phyloP scores from a whole-genome alignment of 495 filamentous ascomycete genomes.

The Diplogelasinospora grovesii region DNA sequence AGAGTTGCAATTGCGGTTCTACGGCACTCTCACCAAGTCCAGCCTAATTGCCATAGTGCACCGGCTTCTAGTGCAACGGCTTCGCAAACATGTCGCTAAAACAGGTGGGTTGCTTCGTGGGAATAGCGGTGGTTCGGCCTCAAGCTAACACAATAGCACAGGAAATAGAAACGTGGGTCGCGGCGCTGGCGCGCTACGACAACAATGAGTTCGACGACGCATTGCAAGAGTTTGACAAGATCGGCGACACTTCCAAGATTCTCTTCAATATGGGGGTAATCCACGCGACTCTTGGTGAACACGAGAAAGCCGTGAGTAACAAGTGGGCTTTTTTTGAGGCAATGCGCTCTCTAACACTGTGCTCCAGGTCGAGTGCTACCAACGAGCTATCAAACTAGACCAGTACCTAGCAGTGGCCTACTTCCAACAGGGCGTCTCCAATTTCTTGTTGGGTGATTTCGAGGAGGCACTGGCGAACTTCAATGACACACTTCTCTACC shows the following conservation, averaged over 20 bases:
- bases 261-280: slow-evolving; percentile 98
- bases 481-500: slow-evolving; percentile 93
- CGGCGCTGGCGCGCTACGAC: slow-evolving; percentile 86
- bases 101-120: too few relatives aligned
- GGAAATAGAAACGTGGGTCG: slow-evolving; percentile 99
- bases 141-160: slow-evolving; percentile 30
- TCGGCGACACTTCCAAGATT: slow-evolving; percentile 96
- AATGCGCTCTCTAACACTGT: slow-evolving; percentile 3
- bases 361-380: slow-evolving; percentile 83
- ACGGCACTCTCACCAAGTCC: not conserved
- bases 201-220: slow-evolving; percentile 92
- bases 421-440: slow-evolving; percentile 97
- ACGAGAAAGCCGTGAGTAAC: slow-evolving; percentile 83
- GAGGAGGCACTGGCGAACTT: slow-evolving; percentile 97
- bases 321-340: not conserved
- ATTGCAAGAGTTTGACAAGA: slow-evolving; percentile 71
- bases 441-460: slow-evolving; percentile 95
- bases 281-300: slow-evolving; percentile 93
- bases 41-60: not conserved
- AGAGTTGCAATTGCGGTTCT: not conserved
- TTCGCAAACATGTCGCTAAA: slow-evolving; percentile 61
- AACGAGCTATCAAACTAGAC: slow-evolving; percentile 80
- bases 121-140: too few relatives aligned
- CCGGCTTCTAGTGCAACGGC: slow-evolving; percentile 6
- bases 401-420: slow-evolving; percentile 96